phyloP scores from a whole-genome alignment of 2,329 filamentous ascomycete genomes.

The Colletotrichum simmondsii region DNA sequence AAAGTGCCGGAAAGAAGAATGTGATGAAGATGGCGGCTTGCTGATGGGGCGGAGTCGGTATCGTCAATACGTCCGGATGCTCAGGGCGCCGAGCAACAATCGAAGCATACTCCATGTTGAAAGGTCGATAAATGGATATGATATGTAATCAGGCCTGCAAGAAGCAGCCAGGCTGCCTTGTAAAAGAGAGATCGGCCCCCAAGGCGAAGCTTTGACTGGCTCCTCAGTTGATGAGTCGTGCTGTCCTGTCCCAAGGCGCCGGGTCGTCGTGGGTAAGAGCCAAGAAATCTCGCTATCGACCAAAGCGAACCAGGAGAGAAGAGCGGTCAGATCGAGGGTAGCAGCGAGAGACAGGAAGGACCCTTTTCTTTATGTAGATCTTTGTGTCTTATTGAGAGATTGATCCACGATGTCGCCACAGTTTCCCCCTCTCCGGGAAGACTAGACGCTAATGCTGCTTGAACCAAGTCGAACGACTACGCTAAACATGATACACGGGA shows the following conservation, averaged over 20 bases:
- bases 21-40: slow-evolving; percentile 42
- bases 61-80: slow-evolving; percentile 40
- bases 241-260: slow-evolving; percentile 12
- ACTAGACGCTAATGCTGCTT: neutral
- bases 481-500: slow-evolving; percentile 21
- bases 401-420: slow-evolving; percentile 17
- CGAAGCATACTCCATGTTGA: slow-evolving; percentile 19
- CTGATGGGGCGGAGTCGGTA: slow-evolving; percentile 47
- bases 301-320: slow-evolving; percentile 5
- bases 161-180: neutral
- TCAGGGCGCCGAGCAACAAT: slow-evolving; percentile 28
- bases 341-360: neutral
- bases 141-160: neutral
- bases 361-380: slow-evolving; percentile 21
- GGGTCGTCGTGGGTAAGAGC: slow-evolving; percentile 12
- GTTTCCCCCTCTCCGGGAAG: slow-evolving; percentile 9
- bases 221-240: neutral
- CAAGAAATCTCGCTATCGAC: slow-evolving; percentile 6
- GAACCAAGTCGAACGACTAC: slow-evolving; percentile 7
- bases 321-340: slow-evolving; percentile 13
- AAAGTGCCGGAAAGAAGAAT: slow-evolving; percentile 45
- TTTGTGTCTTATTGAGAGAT: neutral
- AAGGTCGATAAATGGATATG: too few species aligned
- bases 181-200: slow-evolving; percentile 1
- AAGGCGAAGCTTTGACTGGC: slow-evolving; percentile 13